These are phyloP conservation scores for Cladophialophora yegresii DNA, from an alignment of 2,329 filamentous ascomycete species.

Conservation along the genomic window DNA sequence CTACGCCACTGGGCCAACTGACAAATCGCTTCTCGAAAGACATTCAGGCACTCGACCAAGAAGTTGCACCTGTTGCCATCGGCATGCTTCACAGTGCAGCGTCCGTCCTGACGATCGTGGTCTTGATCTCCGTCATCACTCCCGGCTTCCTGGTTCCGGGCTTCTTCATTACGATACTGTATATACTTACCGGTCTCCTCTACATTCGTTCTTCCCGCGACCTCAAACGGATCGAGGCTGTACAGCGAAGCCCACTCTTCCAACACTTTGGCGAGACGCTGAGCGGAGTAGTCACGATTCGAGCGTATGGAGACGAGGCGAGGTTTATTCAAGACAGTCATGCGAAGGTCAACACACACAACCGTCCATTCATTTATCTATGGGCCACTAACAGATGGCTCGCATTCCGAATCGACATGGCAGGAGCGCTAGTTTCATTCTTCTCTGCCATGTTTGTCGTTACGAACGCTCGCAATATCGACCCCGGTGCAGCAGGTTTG, in stretches of 20 bases:
- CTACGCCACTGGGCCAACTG: slow-evolving; percentile 89
- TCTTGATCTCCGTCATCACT: slow-evolving; percentile 83
- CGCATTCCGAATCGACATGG: slow-evolving; percentile 83
- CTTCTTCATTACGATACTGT: slow-evolving; percentile 78
- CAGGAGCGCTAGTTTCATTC: slow-evolving; percentile 89
- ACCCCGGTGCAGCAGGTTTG: slow-evolving; percentile 88
- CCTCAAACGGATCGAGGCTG: slow-evolving; percentile 89
- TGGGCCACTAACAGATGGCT: slow-evolving; percentile 98
- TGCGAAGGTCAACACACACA: slow-evolving; percentile 81
- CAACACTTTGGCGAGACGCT: slow-evolving; percentile 98
- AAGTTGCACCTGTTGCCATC: slow-evolving; percentile 89
- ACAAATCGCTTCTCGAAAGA: slow-evolving; percentile 99
- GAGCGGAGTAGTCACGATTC: slow-evolving; percentile 91
- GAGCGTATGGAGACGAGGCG: slow-evolving; percentile 90
- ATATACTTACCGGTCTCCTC: slow-evolving; percentile 79
- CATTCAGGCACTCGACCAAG: slow-evolving; percentile 90
- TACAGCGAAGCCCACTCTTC: slow-evolving; percentile 91
- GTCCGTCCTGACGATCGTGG: slow-evolving; percentile 78
- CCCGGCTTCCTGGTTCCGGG: slow-evolving; percentile 87
- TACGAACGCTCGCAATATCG: slow-evolving; percentile 75
- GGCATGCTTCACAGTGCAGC: slow-evolving; percentile 67
- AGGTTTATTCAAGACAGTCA: slow-evolving; percentile 94
- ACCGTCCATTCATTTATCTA: slow-evolving; percentile 90
- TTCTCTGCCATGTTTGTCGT: slow-evolving; percentile 92
- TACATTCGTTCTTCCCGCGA: slow-evolving; percentile 94